Evolutionary conservation across 306 rosid species (phyloP), one percentile per base, ranked within the genome.

Genomic region (Prunus mume): DNA sequence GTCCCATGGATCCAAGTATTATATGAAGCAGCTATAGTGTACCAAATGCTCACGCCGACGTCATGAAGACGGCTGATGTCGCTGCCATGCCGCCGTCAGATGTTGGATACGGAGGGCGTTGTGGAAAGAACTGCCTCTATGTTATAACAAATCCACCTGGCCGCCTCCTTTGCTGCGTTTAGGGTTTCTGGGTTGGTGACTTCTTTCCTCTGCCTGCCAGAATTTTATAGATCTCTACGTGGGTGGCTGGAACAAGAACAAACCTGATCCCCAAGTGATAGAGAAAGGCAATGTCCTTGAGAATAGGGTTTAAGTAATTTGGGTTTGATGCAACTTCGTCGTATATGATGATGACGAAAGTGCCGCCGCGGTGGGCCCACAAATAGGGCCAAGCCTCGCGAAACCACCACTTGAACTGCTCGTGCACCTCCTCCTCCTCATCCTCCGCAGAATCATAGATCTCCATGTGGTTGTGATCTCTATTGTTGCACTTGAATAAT

Each of bases 281-380:
- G 73, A 93, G 98, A 72, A 89, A 89, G 73, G 98, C 96, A 82
- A 93, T 93, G 79, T 93, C 98, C 98, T 90, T 90, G 73, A 93
- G 93, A 86, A 93, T 79, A 75, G 72, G 85, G 78, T 90, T 88
- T 79, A 93, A 85, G 76, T 54, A 80, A 34, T 34, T 1, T 73
- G 93, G 88, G 76, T 93, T 79, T 68, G 86, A 76, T 0, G 89
- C 89, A 71, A 89, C 81, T 81, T 93, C 93, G 57, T 88, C 96
- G 14, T 96, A 93, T 84, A 93, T 87, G 11, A 90, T 76, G n/a
- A 87, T 80, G 81, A 90, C 94, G 24, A 93, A 93, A 24, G 93
- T 90, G 78, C 89, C 79, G 8, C 94, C 94, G 52, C 93, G 82
- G 73, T 82, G 80, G 13, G 94, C 93, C 89, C 90, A 85, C 57